Percentiles rank a stretch among this genome's conserved stretches.
Conservation (phyloP, 768 basidiomycete species). For the Xanthoconium stramineum region DNA sequence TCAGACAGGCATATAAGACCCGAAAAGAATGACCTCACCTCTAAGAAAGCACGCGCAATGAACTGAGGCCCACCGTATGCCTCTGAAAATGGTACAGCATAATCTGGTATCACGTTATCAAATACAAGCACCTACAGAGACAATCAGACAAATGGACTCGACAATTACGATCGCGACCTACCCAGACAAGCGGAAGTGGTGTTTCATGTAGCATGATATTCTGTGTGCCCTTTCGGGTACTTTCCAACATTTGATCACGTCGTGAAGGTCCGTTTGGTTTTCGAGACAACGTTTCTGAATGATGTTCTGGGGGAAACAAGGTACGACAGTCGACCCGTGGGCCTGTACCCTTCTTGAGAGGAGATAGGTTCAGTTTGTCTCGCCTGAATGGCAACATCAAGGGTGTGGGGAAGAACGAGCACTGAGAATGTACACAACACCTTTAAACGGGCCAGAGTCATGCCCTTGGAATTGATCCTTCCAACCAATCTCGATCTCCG, state of each 20-base stretch:
- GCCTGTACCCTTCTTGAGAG: conserved; percentile 14
- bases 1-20: background rate
- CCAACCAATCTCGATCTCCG: background rate
- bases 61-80: conserved; percentile 27
- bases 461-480: background rate
- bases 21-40: conserved; percentile 10
- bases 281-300: background rate
- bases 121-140: conserved; percentile 19
- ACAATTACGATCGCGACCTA: conserved; percentile 2
- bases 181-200: conserved; percentile 29
- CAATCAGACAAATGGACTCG: background rate
- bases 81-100: conserved; percentile 29
- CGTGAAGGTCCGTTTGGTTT: background rate
- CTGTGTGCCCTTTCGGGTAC: conserved; percentile 7
- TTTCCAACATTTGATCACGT: conserved; percentile 3
- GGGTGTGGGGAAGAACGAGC: conserved; percentile 4
- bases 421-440: background rate
- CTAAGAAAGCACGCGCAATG: conserved; percentile 25
- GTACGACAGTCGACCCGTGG: conserved; percentile 21
- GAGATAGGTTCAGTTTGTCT: conserved; percentile 14
- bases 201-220: conserved; percentile 17
- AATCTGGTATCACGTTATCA: conserved; percentile 28
- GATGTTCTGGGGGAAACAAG: conserved; percentile 12
- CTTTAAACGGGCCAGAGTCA: conserved; percentile 1
- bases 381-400: conserved; percentile 14